These are phyloP conservation scores for Oxalis stricta DNA, from an alignment of 441 rosid species.

Conservation along the genomic window DNA sequence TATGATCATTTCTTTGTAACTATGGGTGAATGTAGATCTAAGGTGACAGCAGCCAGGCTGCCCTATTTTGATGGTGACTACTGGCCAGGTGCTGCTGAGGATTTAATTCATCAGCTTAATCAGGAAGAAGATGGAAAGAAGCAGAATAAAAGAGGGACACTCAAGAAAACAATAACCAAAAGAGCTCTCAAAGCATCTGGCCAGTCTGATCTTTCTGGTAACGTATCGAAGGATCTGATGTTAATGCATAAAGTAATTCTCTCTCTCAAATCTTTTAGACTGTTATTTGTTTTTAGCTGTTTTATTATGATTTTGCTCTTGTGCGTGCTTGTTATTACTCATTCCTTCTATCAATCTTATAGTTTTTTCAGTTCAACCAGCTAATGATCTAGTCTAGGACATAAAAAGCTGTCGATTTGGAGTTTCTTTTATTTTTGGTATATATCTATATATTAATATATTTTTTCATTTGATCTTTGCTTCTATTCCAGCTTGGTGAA, in stretches of 20 bases:
- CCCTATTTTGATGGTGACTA: conserved; percentile 99
- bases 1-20: conserved; percentile 87
- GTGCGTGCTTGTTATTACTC: background rate
- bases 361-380: too few species aligned
- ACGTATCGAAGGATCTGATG: conserved; percentile 88
- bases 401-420: too few species aligned
- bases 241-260: conserved; percentile 84
- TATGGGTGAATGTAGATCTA: conserved; percentile 80
- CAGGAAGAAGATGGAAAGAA: conserved; percentile 97
- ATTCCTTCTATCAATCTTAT: too few species aligned
- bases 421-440: too few species aligned
- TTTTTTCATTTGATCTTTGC: conserved; percentile 1
- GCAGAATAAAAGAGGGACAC: conserved; percentile 79
- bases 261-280: conserved; percentile 4
- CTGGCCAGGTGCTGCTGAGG: conserved; percentile 99
- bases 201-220: conserved; percentile 87
- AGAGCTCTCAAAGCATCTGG: conserved; percentile 98
- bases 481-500: conserved; percentile 79
- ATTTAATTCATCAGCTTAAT: conserved; percentile 78
- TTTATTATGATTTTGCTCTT: conserved; percentile 1
- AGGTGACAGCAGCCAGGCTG: conserved; percentile 94
- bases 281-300: background rate
- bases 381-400: too few species aligned
- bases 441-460: background rate
- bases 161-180: conserved; percentile 77